These are phyloP conservation scores for Syzygium aqueum DNA, from an alignment of 345 rosid genomes.

Conservation along the genomic window DNA sequence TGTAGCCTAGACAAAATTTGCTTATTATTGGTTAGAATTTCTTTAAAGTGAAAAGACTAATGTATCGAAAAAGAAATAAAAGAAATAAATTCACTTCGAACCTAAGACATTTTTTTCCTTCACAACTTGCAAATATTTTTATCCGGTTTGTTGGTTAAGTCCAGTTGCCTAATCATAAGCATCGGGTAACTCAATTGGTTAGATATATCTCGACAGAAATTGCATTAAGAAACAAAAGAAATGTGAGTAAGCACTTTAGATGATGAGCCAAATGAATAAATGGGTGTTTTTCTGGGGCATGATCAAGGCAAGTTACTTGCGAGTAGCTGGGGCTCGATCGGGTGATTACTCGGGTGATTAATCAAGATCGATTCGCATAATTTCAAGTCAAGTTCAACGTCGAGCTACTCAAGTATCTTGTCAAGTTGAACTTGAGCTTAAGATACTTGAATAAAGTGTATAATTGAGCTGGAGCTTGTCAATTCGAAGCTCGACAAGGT, in stretches of 20 bases:
- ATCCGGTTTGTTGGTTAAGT: neutral
- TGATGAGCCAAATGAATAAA: neutral
- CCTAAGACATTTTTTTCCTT: neutral
- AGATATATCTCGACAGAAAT: neutral
- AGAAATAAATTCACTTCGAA: neutral
- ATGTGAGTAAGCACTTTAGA: neutral
- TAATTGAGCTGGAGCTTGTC: neutral
- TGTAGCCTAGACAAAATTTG: neutral
- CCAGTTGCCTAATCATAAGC: neutral
- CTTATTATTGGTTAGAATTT: neutral
- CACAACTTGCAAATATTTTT: fast-evolving
- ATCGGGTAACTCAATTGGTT: neutral
- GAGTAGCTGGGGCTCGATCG: neutral
- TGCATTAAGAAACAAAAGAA: neutral
- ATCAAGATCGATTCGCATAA: neutral
- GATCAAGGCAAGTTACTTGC: neutral
- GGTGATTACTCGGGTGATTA: neutral
- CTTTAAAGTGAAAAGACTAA: neutral
- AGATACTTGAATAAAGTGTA: neutral
- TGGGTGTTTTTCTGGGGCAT: neutral
- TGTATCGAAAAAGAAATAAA: neutral
- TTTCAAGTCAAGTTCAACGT: neutral
- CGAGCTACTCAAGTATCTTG: neutral
- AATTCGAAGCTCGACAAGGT: neutral
- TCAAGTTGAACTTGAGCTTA: neutral